Evolutionary conservation across 192 early-diverging fungal genomes (phyloP).

Genomic region (Coemansia sp.): DNA sequence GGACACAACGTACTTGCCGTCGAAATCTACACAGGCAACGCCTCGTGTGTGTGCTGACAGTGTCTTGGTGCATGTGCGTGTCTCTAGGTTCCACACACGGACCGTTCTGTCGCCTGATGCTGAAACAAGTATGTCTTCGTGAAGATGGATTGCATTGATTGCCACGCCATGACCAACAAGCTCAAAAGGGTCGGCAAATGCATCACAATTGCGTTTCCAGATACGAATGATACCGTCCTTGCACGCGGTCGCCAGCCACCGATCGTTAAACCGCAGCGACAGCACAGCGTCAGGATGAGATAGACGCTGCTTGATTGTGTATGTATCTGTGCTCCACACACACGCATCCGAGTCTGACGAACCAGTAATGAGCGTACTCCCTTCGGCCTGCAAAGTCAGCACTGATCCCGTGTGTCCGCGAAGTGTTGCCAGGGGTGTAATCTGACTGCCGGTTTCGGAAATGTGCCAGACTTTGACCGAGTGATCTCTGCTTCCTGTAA

Average conservation of each 20-base stretch:
- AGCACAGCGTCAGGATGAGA: constrained; percentile 69
- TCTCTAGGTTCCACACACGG: constrained; percentile 76
- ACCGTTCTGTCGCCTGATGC: constrained; percentile 82
- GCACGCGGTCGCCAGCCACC: constrained; percentile 77
- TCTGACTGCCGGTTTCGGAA: constrained; percentile 49
- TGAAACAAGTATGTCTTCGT: constrained; percentile 60
- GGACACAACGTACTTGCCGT: constrained; percentile 77
- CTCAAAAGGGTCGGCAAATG: constrained; percentile 50
- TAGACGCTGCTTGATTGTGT: constrained; percentile 46
- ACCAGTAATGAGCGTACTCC: constrained; percentile 62
- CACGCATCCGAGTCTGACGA: constrained; percentile 66
- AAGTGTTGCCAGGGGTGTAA: constrained; percentile 57
- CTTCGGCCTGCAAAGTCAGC: constrained; percentile 82
- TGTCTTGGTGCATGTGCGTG: constrained; percentile 63
- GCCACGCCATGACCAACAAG: constrained; percentile 70
- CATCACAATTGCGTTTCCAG: constrained; percentile 60
- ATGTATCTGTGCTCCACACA: constrained; percentile 70
- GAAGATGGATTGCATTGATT: constrained; percentile 80
- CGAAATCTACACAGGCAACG: constrained; percentile 87
- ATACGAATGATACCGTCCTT: constrained; percentile 80
- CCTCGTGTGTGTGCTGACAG: constrained; percentile 77
- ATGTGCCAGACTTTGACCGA: constrained; percentile 79
- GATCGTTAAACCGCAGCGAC: constrained; percentile 71
- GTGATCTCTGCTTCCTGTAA: constrained; percentile 69
- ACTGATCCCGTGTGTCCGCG: constrained; percentile 74